phyloP scores from a whole-genome alignment of 129 eudicot species.

The Mikania micrantha region DNA sequence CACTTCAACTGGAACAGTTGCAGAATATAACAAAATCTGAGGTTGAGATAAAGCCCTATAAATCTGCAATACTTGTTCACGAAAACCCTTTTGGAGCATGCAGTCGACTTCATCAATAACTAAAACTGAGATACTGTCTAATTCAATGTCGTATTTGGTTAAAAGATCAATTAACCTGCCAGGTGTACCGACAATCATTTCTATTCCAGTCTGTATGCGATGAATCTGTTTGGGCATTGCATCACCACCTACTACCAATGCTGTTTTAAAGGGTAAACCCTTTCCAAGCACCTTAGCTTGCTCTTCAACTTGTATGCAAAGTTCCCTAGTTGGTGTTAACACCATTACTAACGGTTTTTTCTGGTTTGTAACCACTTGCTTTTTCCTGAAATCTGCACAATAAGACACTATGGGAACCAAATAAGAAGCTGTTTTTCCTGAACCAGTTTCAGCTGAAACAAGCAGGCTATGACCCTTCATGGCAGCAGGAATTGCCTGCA shows the following conservation, averaged over 20 bases:
- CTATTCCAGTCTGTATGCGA: slow-evolving; percentile 64
- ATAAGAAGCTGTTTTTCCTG: slow-evolving; percentile 89
- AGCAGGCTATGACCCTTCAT: slow-evolving; percentile 65
- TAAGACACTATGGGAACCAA: slow-evolving; percentile 62
- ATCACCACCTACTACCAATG: slow-evolving; percentile 90
- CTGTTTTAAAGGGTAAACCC: slow-evolving; percentile 89
- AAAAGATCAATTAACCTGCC: slow-evolving; percentile 90
- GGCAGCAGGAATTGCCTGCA: slow-evolving; percentile 96
- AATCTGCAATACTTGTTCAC: slow-evolving; percentile 88
- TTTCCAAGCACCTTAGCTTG: slow-evolving; percentile 77
- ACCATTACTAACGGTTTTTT: slow-evolving; percentile 61
- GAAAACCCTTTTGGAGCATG: slow-evolving; percentile 83
- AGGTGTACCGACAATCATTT: slow-evolving; percentile 82
- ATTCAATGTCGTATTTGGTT: slow-evolving; percentile 65
- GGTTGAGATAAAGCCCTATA: slow-evolving; percentile 69
- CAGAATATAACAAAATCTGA: slow-evolving; percentile 74
- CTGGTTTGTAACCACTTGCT: slow-evolving; percentile 14
- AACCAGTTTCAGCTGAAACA: slow-evolving; percentile 93
- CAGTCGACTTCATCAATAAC: slow-evolving; percentile 95
- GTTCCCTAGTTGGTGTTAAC: slow-evolving; percentile 88
- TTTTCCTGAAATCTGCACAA: slow-evolving; percentile 37
- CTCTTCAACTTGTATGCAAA: slow-evolving; percentile 90
- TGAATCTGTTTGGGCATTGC: slow-evolving; percentile 81
- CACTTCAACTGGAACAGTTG: slow-evolving; percentile 71
- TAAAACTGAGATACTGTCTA: slow-evolving; percentile 48